phyloP scores from a whole-genome alignment of 75 land plant genomes.

The Pinus tabuliformis region DNA sequence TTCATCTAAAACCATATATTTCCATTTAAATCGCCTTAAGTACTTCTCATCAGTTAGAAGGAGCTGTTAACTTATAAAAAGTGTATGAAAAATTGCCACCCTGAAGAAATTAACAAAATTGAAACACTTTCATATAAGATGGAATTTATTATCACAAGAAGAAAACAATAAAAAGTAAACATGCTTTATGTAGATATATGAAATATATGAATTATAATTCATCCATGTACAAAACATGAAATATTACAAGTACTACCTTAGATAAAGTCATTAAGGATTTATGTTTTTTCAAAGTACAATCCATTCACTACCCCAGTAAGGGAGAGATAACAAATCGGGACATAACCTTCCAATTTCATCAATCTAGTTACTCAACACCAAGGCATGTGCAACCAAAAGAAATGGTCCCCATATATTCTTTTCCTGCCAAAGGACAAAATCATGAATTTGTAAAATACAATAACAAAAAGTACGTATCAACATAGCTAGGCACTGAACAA shows the following conservation, averaged over 20 bases:
- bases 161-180: not conserved
- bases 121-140: not conserved
- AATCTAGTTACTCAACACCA: constrained; percentile 87
- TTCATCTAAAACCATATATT: constrained; percentile 97
- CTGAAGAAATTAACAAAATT: constrained; percentile 17
- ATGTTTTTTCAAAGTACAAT: constrained; percentile 73
- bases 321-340: constrained; percentile 80
- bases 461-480: not conserved
- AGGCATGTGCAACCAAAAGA: constrained; percentile 90
- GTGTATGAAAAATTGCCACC: constrained; percentile 83
- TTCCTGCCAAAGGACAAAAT: constrained; percentile 38
- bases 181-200: not conserved
- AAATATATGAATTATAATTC: not conserved
- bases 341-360: constrained; percentile 92
- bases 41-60: constrained; percentile 86
- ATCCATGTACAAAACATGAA: not conserved
- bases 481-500: not conserved
- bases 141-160: not conserved
- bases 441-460: not conserved
- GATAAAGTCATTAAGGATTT: constrained; percentile 79
- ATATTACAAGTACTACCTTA: constrained; percentile 44
- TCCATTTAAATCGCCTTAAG: constrained; percentile 89
- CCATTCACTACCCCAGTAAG: constrained; percentile 93
- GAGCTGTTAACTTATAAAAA: constrained; percentile 91
- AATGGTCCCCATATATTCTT: constrained; percentile 99